Conservation (phyloP, 2,329 filamentous ascomycete species). For the Tricladium varicosporioides region DNA sequence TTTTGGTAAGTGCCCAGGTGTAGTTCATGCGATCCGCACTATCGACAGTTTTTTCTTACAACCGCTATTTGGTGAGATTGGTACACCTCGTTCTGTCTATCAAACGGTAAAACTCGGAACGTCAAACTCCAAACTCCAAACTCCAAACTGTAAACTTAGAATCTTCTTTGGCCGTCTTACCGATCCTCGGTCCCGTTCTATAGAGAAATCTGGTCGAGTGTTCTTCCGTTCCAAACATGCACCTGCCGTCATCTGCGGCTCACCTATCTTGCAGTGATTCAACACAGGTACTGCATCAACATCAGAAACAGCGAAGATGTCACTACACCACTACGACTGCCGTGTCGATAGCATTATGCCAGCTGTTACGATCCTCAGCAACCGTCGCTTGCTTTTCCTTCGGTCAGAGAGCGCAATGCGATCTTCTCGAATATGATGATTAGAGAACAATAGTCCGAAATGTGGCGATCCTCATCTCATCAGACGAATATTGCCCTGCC, state of each 20-base stretch:
- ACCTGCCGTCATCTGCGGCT: background rate
- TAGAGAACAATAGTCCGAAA: constrained; percentile 10
- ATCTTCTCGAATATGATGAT: constrained; percentile 2
- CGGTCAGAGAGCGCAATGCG: constrained; percentile 1
- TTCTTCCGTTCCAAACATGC: background rate
- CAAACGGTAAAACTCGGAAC: constrained; percentile 4
- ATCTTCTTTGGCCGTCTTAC: background rate
- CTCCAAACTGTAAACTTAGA: background rate
- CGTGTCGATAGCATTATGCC: too few relatives aligned
- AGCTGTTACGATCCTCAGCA: background rate
- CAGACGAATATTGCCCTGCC: background rate
- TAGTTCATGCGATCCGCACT: constrained; percentile 8
- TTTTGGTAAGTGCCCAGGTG: constrained; percentile 15
- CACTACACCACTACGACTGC: background rate
- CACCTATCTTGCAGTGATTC: background rate
- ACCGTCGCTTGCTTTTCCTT: background rate
- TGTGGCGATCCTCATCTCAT: constrained; percentile 5
- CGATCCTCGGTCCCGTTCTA: too few relatives aligned
- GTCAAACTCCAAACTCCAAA: background rate
- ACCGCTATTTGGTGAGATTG: background rate
- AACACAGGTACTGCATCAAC: background rate
- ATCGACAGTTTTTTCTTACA: background rate
- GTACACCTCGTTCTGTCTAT: constrained; percentile 6
- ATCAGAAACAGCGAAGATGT: too few relatives aligned
- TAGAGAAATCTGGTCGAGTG: background rate